These are phyloP conservation scores for Marvania coccoides DNA, from an alignment of 139 green algal species.

Conservation along the genomic window DNA sequence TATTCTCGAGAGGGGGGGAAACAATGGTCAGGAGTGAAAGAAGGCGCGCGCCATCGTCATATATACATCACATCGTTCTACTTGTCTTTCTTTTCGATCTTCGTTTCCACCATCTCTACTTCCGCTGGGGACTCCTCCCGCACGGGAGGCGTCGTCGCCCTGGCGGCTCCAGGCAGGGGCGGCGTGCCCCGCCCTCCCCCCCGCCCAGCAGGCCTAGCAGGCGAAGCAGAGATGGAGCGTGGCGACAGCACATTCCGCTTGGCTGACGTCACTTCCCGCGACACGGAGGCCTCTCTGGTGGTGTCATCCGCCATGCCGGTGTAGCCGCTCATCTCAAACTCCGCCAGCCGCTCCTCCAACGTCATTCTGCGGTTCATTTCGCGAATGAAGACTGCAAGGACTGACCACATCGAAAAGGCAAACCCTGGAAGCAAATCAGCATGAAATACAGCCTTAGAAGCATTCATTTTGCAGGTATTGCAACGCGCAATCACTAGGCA, in stretches of 20 bases:
- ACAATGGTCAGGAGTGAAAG: no score
- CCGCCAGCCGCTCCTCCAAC: conserved; percentile 13
- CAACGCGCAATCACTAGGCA: no score
- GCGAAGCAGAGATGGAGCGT: background rate
- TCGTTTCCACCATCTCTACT: background rate
- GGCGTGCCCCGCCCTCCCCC: background rate
- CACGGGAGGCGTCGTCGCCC: background rate
- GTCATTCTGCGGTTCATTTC: conserved; percentile 14
- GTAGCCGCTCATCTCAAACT: conserved; percentile 7
- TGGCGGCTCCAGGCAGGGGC: background rate
- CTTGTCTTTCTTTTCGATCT: background rate
- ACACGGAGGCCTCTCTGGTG: conserved; percentile 1
- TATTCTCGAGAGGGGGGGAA: no score
- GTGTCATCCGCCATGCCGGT: background rate
- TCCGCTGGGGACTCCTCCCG: background rate
- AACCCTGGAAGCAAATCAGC: no score
- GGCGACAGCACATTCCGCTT: background rate
- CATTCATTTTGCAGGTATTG: no score
- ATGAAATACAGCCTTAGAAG: no score
- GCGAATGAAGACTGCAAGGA: conserved; percentile 21
- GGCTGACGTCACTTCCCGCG: conserved; percentile 18
- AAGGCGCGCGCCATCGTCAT: no score
- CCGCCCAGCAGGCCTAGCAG: no score
- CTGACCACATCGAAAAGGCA: conserved; percentile 4
- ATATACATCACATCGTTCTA: background rate